A percentile compares a stretch with the other conserved stretches of the same genome.
These are phyloP conservation scores for Microbotryomycetes sp. DNA, from an alignment of 1,284 basidiomycete genomes.

Conservation along the genomic window DNA sequence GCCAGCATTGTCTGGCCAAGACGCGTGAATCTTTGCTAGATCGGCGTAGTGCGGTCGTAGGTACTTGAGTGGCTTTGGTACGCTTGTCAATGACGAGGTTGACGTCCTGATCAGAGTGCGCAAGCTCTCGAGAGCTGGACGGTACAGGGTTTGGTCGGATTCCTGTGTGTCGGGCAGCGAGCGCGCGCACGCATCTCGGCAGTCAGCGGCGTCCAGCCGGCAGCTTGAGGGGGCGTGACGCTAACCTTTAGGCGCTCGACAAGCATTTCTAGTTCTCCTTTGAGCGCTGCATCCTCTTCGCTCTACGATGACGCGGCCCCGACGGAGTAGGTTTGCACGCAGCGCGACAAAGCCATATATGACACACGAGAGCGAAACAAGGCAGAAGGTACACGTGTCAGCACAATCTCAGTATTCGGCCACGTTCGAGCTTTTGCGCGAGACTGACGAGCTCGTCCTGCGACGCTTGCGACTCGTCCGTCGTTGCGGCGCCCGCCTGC, in stretches of 20 bases:
- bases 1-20: conserved; percentile 57
- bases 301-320: conserved; percentile 24
- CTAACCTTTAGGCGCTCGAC: conserved; percentile 77
- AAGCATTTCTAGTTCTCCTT: conserved; percentile 95
- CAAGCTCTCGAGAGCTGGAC: conserved; percentile 86
- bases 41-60: conserved; percentile 89
- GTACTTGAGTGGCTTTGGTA: conserved; percentile 96
- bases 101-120: conserved; percentile 91
- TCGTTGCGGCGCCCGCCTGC: conserved; percentile 1
- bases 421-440: too few relatives aligned
- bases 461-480: conserved; percentile 10
- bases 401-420: background rate
- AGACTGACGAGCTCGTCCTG: conserved; percentile 23
- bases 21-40: conserved; percentile 62
- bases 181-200: background rate
- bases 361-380: background rate
- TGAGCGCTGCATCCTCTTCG: conserved; percentile 91
- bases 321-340: background rate
- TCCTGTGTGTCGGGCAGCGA: conserved; percentile 57
- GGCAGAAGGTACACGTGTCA: background rate
- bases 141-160: conserved; percentile 72
- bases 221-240: background rate
- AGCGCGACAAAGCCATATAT: background rate
- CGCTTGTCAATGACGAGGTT: conserved; percentile 99
- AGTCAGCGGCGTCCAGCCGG: background rate